These are phyloP conservation scores for Aspergillus caelatus DNA, from an alignment of 2,329 filamentous ascomycete genomes.

Conservation along the genomic window DNA sequence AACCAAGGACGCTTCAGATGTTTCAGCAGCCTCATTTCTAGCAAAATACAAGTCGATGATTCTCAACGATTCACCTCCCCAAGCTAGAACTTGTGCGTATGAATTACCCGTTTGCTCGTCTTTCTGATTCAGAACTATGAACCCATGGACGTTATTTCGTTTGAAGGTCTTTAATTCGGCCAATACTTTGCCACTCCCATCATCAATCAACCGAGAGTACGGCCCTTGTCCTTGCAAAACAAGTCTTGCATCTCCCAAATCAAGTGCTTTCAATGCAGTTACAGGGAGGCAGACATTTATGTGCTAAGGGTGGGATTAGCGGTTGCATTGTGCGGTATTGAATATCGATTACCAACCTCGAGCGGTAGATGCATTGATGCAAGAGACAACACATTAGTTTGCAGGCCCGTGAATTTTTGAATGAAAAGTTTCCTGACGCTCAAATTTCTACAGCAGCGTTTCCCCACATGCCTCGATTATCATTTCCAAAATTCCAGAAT, in stretches of 20 bases:
- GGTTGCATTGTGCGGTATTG: background rate
- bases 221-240: conserved; percentile 45
- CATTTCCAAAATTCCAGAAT: conserved; percentile 21
- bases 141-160: conserved; percentile 44
- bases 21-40: conserved; percentile 25
- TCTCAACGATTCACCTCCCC: conserved; percentile 67
- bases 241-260: conserved; percentile 28
- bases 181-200: conserved; percentile 31
- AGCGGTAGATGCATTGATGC: conserved; percentile 32
- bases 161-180: conserved; percentile 36
- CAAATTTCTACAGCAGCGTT: background rate
- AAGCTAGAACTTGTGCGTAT: conserved; percentile 55
- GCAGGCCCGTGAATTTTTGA: conserved; percentile 12
- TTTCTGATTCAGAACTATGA: conserved; percentile 29
- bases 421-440: conserved; percentile 1
- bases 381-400: conserved; percentile 20
- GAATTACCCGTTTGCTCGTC: conserved; percentile 16
- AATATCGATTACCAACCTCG: conserved; percentile 29
- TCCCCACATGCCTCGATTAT: conserved; percentile 18
- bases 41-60: conserved; percentile 36
- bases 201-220: conserved; percentile 37
- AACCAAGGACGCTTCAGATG: conserved; percentile 25
- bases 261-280: conserved; percentile 41
- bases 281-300: conserved; percentile 48
- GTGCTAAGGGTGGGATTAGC: conserved; percentile 37